Percentiles rank a stretch among this genome's conserved stretches.
Evolutionary conservation across 768 basidiomycete genomes (phyloP).

Genomic region (Russula ochroleuca): DNA sequence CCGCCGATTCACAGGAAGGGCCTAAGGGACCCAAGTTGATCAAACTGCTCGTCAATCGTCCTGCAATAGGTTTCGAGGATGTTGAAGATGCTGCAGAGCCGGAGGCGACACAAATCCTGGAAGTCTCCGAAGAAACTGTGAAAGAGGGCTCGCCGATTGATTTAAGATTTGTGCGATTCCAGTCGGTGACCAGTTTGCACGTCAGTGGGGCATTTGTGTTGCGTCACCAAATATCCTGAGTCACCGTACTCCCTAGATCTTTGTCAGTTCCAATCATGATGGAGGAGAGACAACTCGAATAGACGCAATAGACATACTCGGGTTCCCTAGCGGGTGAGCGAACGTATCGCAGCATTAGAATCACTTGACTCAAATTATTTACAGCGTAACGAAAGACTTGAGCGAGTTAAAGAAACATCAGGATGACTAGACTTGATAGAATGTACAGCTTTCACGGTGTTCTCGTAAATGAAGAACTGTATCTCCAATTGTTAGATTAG

Average conservation of each 20-base stretch:
- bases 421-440: constrained; percentile 24
- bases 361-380: background rate
- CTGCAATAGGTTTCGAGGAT: constrained; percentile 60
- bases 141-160: constrained; percentile 45
- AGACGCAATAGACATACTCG: constrained; percentile 62
- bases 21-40: constrained; percentile 62
- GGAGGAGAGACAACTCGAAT: constrained; percentile 61
- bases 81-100: constrained; percentile 50
- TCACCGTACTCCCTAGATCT: constrained; percentile 44
- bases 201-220: constrained; percentile 39
- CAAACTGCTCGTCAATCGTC: constrained; percentile 59
- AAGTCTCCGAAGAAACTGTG: constrained; percentile 48
- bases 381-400: constrained; percentile 39
- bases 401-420: constrained; percentile 38
- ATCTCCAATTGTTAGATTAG: too few relatives aligned
- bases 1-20: constrained; percentile 40
- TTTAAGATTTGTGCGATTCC: constrained; percentile 66
- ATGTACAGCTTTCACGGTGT: too few relatives aligned
- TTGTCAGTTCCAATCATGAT: constrained; percentile 64
- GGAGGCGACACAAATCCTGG: constrained; percentile 53
- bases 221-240: background rate
- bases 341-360: constrained; percentile 7
- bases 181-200: constrained; percentile 60
- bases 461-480: too few relatives aligned
- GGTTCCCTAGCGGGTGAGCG: constrained; percentile 52